Base-by-base conservation (phyloP, 768 basidiomycete species). In the Hypsizygus marmoreus region DNA sequence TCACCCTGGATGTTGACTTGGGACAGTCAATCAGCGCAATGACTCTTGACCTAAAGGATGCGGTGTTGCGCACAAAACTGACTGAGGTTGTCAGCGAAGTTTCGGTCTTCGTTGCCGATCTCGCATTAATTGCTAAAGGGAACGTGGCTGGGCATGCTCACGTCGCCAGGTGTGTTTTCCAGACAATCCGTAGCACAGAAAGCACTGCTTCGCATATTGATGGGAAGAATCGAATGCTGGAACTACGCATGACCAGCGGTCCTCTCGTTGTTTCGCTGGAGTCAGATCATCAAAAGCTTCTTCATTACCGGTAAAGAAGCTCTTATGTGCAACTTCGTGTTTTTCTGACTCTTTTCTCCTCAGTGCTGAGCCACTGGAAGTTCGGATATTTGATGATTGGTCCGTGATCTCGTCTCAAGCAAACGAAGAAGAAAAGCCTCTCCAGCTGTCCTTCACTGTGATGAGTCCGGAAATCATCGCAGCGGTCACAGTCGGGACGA, bases 311-410 rank as follows among this genome's bases (percentile, higher is more conserved):
- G 91, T 91, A 51, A 54, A 45, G 14, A 76, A 70, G n/a, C n/a
- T 40, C 24, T 38, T 19, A 26, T 16, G n/a, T 23, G 24, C 20
- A 36, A 42, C 33, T 22, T 17, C 28, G 20, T 23, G 14, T 33
- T 10, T 40, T 4, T 16, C 16, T 48, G 24, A 30, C 39, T 39
- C 8, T 17, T 38, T 23, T 43, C 23, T 49, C 49, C 40, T 17
- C 49, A 91, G 90, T 17, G 86, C 89, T 22, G 87, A 92, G 57
- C 92, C 92, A 1, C 64, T 94, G 25, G 72, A 80, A 53, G 74
- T 92, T 36, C 78, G 78, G 43, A 81, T 92, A 40, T 81, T 72
- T 53, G 92, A 95, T 53, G 89, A 95, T 59, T 95, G 92, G 92
- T 80, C 84, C 4, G 66, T 66, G 33, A 70, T 75, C 32, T 70